Conservation (phyloP, 2,329 filamentous ascomycete species). For the Coleophoma eucalyptorum region DNA sequence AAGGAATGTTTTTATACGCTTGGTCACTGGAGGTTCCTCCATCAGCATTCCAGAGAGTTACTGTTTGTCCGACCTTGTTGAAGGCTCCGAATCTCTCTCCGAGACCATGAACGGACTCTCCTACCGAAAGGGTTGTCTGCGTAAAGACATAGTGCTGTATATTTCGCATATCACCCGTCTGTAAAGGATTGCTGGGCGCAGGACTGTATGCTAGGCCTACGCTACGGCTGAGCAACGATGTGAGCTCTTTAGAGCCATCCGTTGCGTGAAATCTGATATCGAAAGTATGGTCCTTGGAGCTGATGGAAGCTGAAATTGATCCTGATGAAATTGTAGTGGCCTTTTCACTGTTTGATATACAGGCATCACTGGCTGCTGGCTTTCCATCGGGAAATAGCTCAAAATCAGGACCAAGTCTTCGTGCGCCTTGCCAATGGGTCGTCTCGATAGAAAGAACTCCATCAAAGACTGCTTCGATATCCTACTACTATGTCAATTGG, state of each 20-base stretch:
- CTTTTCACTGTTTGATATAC: conserved; percentile 35
- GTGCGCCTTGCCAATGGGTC: conserved; percentile 53
- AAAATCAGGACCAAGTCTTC: conserved; percentile 49
- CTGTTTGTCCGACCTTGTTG: conserved; percentile 69
- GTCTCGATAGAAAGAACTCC: conserved; percentile 57
- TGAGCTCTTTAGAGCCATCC: conserved; percentile 45
- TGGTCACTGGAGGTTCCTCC: conserved; percentile 66
- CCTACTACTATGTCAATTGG: conserved; percentile 27
- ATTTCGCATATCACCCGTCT: conserved; percentile 48
- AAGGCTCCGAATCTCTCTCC: conserved; percentile 75
- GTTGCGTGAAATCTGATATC: conserved; percentile 51
- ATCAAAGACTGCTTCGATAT: conserved; percentile 52
- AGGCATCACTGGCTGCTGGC: conserved; percentile 32
- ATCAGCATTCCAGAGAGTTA: conserved; percentile 62
- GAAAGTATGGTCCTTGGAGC: conserved; percentile 44
- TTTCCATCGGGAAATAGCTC: conserved; percentile 51
- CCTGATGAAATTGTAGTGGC: conserved; percentile 49
- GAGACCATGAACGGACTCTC: conserved; percentile 69
- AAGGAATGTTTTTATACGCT: conserved; percentile 69
- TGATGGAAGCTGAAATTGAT: conserved; percentile 47
- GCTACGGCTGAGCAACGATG: conserved; percentile 50
- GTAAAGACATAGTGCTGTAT: conserved; percentile 54
- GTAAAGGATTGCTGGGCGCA: conserved; percentile 45
- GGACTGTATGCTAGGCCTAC: conserved; percentile 55
- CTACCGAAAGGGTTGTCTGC: conserved; percentile 49